Evolutionary conservation across 2,329 filamentous ascomycete genomes (phyloP), one percentile per base, ranked within the genome.

Genomic region (Alternaria angustiovoidea): DNA sequence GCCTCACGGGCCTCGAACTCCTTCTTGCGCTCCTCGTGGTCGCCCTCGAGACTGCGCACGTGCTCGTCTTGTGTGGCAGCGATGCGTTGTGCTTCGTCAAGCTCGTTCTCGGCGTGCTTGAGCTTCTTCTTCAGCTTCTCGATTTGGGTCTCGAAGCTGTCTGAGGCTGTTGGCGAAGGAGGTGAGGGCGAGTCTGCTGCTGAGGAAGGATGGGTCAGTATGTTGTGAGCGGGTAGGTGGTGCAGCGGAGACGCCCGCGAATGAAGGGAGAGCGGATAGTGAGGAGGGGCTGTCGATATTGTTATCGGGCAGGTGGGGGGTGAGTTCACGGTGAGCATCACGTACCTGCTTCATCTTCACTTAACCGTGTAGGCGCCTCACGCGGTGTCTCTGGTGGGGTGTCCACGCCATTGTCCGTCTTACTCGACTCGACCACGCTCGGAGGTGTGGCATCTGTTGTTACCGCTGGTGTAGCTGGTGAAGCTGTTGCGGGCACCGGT

Each of bases 351-450:
- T 69, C 61, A 32, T 64, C 61, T 54, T 61, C 62, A 51, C 54
- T 66, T 24, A 62, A 47, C 22, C 60, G 56, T 44, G 26, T 20
- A 3, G 42, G 63, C 36, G 65, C 64, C 48, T 70, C 67, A 65
- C 68, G 66, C 22, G 73, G 74, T 46, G 73, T 78, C 64, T 76
- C 68, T 20, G 75, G 75, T 51, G 74, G 74, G 22, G 74, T 76
- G 61, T 77, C 73, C 20, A 74, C 64, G 47, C 68, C 72, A 56
- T 64, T 68, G 52, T 76, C 72, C 39, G 62, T 62, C 18, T 59
- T 56, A 1, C 53, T 66, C 26, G 67, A 54, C 18, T 66, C 54
- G 26, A 66, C 69, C 41, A 67, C 65, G 61, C 63, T 70, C 24
- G 68, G 60, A 20, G 69, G 65, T 11, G 63, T 60, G 16, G 66